Evolutionary conservation across 2,329 filamentous ascomycete genomes (phyloP), one percentile per base, ranked within the genome.

Genomic region (Arachnopeziza araneosa): DNA sequence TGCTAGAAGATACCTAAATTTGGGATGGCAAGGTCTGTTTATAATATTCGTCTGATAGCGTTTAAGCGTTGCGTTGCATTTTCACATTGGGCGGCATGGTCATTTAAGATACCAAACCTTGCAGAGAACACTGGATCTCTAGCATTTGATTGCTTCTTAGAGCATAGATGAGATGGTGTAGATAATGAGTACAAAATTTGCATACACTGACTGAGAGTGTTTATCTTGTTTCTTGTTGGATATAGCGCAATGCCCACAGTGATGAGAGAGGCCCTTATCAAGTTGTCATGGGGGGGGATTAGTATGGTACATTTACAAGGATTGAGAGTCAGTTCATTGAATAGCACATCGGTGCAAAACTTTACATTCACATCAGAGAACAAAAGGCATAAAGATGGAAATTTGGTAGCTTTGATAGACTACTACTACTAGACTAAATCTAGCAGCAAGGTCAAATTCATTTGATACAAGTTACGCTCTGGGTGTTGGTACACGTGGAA

Each of bases 1-100:
- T 23, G 7, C 9, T n/a, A n/a, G 50, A 52, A 52, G 50, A 17
- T 24, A 52, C 21, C 8, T n/a, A 52, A n/a, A 3, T 19, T 44
- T 5, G 50, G n/a, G 50, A 52, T 22, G 50, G 10, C 3, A n/a
- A 12, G 3, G 48, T 1, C 23, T 32, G 19, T 52, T 57, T n/a
- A n/a, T 8, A n/a, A 9, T 50, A 12, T 14, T 54, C 26, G n/a
- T 51, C 52, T 65, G 63, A 65, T 63, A 64, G 61, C 63, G 63
- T 62, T 62, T 44, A 64, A 63, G 64, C 64, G 61, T 58, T 56
- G 54, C 32, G 19, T 52, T 49, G n/a, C 24, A 54, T 53, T 58
- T 36, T 12, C 24, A 52, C 26, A 30, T 30, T 22, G 50, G 50
- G 21, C 50, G 50, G 50, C 12, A 44, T 44, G 12, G 36, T 44